These are phyloP conservation scores for Ogataea corticis DNA, from an alignment of 805 yeast genomes.

Conservation along the genomic window DNA sequence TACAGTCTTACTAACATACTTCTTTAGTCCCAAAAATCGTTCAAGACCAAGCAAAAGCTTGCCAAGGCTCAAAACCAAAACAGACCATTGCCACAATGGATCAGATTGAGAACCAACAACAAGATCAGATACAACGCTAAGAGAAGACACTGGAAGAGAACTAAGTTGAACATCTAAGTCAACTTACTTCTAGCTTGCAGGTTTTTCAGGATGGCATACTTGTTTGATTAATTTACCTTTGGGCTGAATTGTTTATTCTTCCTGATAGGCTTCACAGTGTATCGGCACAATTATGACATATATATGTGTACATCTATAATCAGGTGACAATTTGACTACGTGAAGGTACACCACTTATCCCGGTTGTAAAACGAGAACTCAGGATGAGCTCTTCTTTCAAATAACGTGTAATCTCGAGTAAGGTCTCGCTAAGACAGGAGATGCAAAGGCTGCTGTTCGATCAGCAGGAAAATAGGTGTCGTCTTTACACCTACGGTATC, in stretches of 20 bases:
- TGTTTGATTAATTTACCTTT: slow-evolving; percentile 5
- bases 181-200: slow-evolving; percentile 1
- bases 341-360: slow-evolving; percentile 5
- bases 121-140: slow-evolving; percentile 98
- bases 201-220: slow-evolving; percentile 7
- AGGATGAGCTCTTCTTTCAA: too few relatives aligned
- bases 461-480: too few relatives aligned
- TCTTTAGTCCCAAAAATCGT: slow-evolving; percentile 84
- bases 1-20: slow-evolving; percentile 5
- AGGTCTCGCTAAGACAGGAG: too few relatives aligned
- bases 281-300: slow-evolving; percentile 8
- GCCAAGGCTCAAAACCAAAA: slow-evolving; percentile 98
- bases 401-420: too few relatives aligned
- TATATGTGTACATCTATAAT: slow-evolving; percentile 20
- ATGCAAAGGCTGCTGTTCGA: too few relatives aligned
- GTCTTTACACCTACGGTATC: too few relatives aligned
- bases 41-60: slow-evolving; percentile 96
- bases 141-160: slow-evolving; percentile 99
- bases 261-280: slow-evolving; percentile 1
- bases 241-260: slow-evolving; percentile 2
- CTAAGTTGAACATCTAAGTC: slow-evolving; percentile 92
- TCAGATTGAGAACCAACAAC: slow-evolving; percentile 98
- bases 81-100: slow-evolving; percentile 99
- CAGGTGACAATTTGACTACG: slow-evolving; percentile 7
- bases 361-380: too few relatives aligned